Evolutionary conservation across 208 protist species (phyloP), one percentile per base, ranked within the genome.

Genomic region (Wallacemonas rigidus): DNA sequence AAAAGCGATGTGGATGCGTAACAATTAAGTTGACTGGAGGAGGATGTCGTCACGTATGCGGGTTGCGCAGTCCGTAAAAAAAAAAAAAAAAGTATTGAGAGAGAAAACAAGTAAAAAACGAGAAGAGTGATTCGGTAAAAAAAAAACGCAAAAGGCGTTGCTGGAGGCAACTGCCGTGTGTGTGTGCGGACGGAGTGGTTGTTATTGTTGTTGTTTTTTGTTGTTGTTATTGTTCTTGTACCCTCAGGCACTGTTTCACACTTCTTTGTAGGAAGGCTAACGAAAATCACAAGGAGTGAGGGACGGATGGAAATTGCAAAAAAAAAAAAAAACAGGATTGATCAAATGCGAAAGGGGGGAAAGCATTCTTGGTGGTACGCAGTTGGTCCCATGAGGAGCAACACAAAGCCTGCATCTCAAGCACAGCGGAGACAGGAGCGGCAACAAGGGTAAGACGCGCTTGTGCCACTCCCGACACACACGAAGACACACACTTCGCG

Each of bases 281-380:
- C 26, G 26, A 26, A 26, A 26, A 26, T 26, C 26, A 26, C 26
- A 26, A 26, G 26, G 26, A 26, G 26, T 1, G 26, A 26, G 26
- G 26, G 26, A 26, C 26, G 26, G 26, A 26, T 26, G 26, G 26
- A 26, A 26, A 26, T 26, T 26, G 26, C 61, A 76, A 35, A 64
- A 50, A 43, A 55, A 63, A 71, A 72, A 61, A 69, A 63, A 75
- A 50, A 64, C 17, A 65, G 39, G 62, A 65, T 11, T 64, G 38
- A 35, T 5, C 53, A 1, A 11, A 12, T 36, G 5, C 17, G 15
- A 68, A 74, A 36, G 44, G 14, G 35, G 36, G 26, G 0, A 26
- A 26, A 26, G 26, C 26, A 26, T 26, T 26, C 0, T 26, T 26
- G 26, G 26, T 26, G 26, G 26, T 26, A 0, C 26, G 26, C 26